Evolutionary conservation across 768 basidiomycete genomes (phyloP), one percentile per base, ranked within the genome.

Genomic region (Rhodotorula paludigena): DNA sequence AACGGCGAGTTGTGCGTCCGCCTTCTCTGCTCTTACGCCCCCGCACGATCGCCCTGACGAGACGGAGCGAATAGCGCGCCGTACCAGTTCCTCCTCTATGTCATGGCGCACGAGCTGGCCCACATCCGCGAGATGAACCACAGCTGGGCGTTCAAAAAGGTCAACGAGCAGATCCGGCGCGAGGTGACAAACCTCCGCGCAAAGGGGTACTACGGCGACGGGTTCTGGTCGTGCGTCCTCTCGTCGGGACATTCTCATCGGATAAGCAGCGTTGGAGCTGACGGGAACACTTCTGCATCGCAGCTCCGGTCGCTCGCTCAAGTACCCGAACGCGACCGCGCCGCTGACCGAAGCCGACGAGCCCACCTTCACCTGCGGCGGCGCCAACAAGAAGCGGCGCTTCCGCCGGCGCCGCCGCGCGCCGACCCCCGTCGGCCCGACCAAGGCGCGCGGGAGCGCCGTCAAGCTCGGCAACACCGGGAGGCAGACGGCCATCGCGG

Each of bases 61-160:
- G 23, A 41, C 18, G 45, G 28, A 56, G 39, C 1, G 32, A 9
- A 12, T 48, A 67, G 66, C 33, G 57, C 61, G 2, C 71, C 71
- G 11, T 72, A 64, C 53, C 52, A 59, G 44, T 72, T 68, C 42
- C 39, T 72, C 14, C 66, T 72, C 30, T 53, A 52, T 48, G 66
- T 68, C 16, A 65, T 68, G 60, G 54, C 52, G 33, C 71, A 72
- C 60, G 71, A 68, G 49, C 65, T 66, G 45, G 63, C 56, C 32
- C 56, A 62, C 56, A 33, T 35, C 57, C 45, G 28, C 25, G 35
- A 61, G 32, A 62, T 66, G 60, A 59, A 68, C 47, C 71, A 72
- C 60, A 42, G 44, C 14, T 20, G 12, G n/a, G 33, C 28, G 1
- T 72, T 72, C 49, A 44, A 66, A 44, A 30, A 33, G 3, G 57